phyloP scores from a whole-genome alignment of 495 filamentous ascomycete species.

The Platismatia glauca region DNA sequence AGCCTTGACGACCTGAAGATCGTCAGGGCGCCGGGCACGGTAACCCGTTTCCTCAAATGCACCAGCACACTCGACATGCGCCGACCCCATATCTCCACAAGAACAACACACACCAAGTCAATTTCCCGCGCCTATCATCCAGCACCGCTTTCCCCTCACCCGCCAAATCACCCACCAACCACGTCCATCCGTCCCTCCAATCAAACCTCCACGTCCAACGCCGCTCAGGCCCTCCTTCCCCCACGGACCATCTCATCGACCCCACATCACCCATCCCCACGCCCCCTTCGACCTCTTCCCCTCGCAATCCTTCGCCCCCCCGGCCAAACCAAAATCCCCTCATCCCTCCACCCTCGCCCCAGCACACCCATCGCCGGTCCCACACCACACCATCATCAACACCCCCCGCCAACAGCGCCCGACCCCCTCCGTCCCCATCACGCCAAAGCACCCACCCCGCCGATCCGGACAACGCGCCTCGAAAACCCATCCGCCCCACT shows the following conservation, averaged over 20 bases:
- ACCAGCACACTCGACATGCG: neutral
- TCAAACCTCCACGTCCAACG: neutral
- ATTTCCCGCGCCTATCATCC: neutral
- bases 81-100: neutral
- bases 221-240: conserved; percentile 1
- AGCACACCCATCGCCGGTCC: too few relatives aligned
- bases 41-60: neutral
- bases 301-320: neutral
- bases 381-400: too few relatives aligned
- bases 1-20: too few relatives aligned
- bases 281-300: neutral
- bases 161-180: conserved; percentile 3
- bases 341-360: neutral
- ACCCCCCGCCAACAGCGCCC: too few relatives aligned
- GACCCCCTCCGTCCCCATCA: too few relatives aligned
- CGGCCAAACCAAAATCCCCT: neutral
- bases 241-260: neutral
- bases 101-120: neutral
- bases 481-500: too few relatives aligned
- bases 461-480: too few relatives aligned
- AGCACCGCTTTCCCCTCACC: neutral
- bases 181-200: neutral
- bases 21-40: neutral
- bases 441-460: too few relatives aligned
- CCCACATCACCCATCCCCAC: neutral